Base-by-base conservation (phyloP, 2,329 filamentous ascomycete genomes). In the Fusarium mangiferae region DNA sequence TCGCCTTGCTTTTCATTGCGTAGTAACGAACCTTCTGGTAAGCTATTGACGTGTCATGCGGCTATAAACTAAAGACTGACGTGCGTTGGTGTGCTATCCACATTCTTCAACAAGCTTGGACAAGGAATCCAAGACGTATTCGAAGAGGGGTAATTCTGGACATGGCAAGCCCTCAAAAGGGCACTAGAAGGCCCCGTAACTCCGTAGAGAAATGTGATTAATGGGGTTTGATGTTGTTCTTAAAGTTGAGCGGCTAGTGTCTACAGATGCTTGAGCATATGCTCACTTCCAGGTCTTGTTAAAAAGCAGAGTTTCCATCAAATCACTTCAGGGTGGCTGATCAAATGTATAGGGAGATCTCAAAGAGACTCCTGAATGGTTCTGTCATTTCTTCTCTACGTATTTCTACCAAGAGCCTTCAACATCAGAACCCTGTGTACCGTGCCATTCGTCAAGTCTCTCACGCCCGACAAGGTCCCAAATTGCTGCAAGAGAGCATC, bases 41-140 rank as follows among this genome's bases (percentile, higher is more conserved):
- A 6, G 20, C 6, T 65, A 41, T 59, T 72, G 71, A 72, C 67
- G 67, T 65, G 67, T 60, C 70, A 44, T 73, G 17, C 71, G 38
- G 14, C 48, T 45, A 36, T 48, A 33, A 42, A 28, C 35, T 36
- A 30, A 14, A n/a, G 22, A 44, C 24, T 38, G 36, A 38, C 42
- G 13, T 52, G 55, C 33, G 35, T 36, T 38, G 22, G 36, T 9
- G 28, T 61, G 45, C 41, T 38, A 46, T 36, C 41, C 57, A 48
- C 55, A 46, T 33, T 46, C 41, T 58, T 42, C 26, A 33, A 39
- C 45, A 49, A 38, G 44, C 62, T 51, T 64, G 55, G 44, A 39
- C 41, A 38, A 60, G 55, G 48, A 44, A 42, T 54, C 65, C 46
- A 46, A 54, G 52, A 38, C 7, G 39, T 7, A 13, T 26, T 41